Conservation (phyloP, 108 stramenopile species). For the Cyclotella choctawhatcheeana region DNA sequence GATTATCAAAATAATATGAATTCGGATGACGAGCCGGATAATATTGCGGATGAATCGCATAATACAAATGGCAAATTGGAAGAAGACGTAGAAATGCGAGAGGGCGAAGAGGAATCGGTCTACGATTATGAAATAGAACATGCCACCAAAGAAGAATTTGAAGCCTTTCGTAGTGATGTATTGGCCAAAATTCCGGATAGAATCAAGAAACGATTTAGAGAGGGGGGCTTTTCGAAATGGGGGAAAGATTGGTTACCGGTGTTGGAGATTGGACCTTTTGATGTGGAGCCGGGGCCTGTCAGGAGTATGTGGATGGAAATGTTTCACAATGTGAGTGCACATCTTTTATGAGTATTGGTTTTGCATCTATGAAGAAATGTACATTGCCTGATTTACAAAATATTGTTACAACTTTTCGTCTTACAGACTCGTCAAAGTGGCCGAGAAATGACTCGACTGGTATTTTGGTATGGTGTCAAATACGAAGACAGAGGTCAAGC, state of each 20-base stretch:
- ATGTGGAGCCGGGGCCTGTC: conserved; percentile 67
- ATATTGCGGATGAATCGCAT: neutral
- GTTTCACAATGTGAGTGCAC: conserved; percentile 75
- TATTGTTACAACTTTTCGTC: conserved; percentile 1
- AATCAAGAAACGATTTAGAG: conserved; percentile 60
- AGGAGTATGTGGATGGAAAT: conserved; percentile 75
- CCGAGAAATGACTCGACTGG: conserved; percentile 54
- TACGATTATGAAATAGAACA: conserved; percentile 21
- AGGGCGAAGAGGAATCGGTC: neutral
- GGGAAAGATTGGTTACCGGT: conserved; percentile 62
- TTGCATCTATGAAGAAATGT: neutral
- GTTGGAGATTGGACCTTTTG: conserved; percentile 73
- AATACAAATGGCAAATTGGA: neutral
- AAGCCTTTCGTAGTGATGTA: conserved; percentile 44
- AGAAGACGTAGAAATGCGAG: neutral
- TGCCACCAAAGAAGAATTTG: conserved; percentile 50
- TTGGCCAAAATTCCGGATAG: conserved; percentile 53
- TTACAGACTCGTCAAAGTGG: conserved; percentile 49
- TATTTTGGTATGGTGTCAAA: conserved; percentile 61
- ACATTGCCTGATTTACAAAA: neutral
- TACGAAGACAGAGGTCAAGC: conserved; percentile 48
- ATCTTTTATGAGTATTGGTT: conserved; percentile 1
- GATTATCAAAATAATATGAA: no score
- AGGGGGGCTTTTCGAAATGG: conserved; percentile 78
- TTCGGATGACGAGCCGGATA: no score